These are phyloP conservation scores for Panellus pusillus DNA, from an alignment of 768 basidiomycete species.

Conservation along the genomic window DNA sequence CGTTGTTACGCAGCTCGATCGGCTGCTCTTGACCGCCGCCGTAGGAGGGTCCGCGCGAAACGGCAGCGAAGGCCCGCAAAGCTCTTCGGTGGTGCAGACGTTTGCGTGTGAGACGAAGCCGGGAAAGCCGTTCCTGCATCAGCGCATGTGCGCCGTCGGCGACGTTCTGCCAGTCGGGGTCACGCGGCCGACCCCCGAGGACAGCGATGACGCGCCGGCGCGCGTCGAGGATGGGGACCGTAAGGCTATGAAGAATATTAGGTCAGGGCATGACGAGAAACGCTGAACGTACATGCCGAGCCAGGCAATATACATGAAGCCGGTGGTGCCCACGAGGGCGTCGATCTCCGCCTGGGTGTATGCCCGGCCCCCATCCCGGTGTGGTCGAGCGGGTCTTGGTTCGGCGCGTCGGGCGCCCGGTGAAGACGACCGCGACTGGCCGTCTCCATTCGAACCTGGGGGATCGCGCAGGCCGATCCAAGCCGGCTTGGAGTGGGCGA, in stretches of 20 bases:
- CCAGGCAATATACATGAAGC: constrained; percentile 9
- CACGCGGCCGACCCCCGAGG: constrained; percentile 2
- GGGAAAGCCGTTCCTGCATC: neutral
- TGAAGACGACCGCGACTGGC: too few species aligned
- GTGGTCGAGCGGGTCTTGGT: too few species aligned
- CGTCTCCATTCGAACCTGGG: too few species aligned
- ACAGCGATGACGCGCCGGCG: neutral
- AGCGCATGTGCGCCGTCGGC: neutral
- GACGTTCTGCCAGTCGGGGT: neutral
- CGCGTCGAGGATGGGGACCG: constrained; percentile 9
- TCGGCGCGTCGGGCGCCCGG: too few species aligned
- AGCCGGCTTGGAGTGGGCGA: too few species aligned
- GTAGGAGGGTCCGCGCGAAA: neutral
- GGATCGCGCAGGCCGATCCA: too few species aligned
- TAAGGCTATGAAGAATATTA: neutral
- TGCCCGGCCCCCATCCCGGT: too few species aligned
- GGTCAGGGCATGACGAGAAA: neutral
- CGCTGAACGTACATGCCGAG: neutral
- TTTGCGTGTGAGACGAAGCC: neutral
- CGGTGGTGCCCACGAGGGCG: neutral
- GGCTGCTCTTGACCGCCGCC: constrained; percentile 10
- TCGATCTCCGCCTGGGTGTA: neutral
- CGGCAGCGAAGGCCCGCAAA: neutral
- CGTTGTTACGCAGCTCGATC: neutral
- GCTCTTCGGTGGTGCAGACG: constrained; percentile 3